Base-by-base conservation (phyloP, 1,139 yeast species). In the Spencermartinsiella ligniputridi region DNA sequence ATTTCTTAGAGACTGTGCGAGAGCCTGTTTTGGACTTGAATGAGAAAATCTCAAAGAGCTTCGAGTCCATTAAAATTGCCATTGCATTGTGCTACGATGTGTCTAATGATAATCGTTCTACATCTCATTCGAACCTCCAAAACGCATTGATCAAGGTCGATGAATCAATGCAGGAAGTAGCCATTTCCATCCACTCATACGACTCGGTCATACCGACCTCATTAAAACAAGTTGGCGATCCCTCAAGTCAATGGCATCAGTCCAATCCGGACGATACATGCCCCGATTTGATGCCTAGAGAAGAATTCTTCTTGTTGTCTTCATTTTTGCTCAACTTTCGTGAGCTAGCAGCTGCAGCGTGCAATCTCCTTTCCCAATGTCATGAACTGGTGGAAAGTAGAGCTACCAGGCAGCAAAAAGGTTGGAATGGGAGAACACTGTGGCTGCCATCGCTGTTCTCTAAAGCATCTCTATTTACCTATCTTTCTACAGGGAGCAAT, bases 281-380 rank as follows among this genome's bases (percentile, higher is more conserved):
- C 5, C 47, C 54, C 13, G 48, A 44, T 27, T 52, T 73, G 2
- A 60, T 69, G 39, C 76, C 78, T 6, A 65, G 71, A 43, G 78
- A 74, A 47, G 77, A 74, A 51, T 66, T 71, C 62, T 75, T 75
- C 49, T 52, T 75, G 20, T 47, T 75, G 6, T 72, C 79, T 1
- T 71, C 77, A 0, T 75, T 74, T 51, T 48, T 74, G 21, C 65
- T 75, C 59, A 75, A 75, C 52, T 61, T 72, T 39, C 66, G 74
- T 47, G 72, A 72, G 50, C 59, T 66, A 20, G 63, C 72, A 0
- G 59, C 64, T 29, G 50, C 62, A 2, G 55, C 69, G 4, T 57
- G 67, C 17, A 52, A 55, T 12, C 46, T 72, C 34, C 54, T 72
- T 43, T 61, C 61, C 5, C 64, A 64, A 33, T 52, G 66, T 1